phyloP scores from a whole-genome alignment of 495 filamentous ascomycete genomes.

The Penicillium cinerascens region DNA sequence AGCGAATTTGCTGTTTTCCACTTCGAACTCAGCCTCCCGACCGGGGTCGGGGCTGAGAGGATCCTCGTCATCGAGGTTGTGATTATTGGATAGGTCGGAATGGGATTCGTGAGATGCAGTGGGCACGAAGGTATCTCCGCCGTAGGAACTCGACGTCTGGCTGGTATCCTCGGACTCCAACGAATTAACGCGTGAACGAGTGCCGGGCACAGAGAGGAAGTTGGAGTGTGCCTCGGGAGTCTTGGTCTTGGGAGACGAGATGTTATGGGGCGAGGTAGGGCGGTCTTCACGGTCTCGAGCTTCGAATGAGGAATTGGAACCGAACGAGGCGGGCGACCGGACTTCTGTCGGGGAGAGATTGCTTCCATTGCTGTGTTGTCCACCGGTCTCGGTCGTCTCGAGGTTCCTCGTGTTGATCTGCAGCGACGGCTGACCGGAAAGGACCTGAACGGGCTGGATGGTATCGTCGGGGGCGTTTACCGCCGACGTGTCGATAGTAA shows the following conservation, averaged over 20 bases:
- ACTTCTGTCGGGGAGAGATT: conserved; percentile 54
- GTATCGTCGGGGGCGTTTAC: conserved; percentile 43
- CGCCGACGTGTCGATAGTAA: conserved; percentile 72
- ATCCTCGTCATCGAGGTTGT: conserved; percentile 52
- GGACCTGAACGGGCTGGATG: conserved; percentile 24
- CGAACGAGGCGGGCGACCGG: conserved; percentile 50
- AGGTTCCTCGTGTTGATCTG: conserved; percentile 44
- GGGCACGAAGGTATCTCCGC: conserved; percentile 47
- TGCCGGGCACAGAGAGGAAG: conserved; percentile 60
- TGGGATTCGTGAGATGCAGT: conserved; percentile 33
- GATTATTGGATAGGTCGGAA: conserved; percentile 37
- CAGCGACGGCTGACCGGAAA: conserved; percentile 39
- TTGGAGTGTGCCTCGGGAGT: conserved; percentile 49
- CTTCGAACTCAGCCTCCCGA: conserved; percentile 67
- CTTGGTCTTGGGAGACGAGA: conserved; percentile 66
- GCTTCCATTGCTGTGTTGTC: conserved; percentile 41
- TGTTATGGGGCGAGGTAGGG: conserved; percentile 86
- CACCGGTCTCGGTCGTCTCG: conserved; percentile 36
- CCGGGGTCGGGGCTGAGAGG: conserved; percentile 66
- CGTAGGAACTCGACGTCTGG: conserved; percentile 48
- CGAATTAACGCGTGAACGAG: conserved; percentile 62
- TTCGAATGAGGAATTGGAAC: conserved; percentile 66
- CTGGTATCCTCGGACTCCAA: conserved; percentile 57
- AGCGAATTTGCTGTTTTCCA: conserved; percentile 75
- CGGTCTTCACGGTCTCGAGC: conserved; percentile 65